Evolutionary conservation across 2,329 filamentous ascomycete species (phyloP), one percentile per base, ranked within the genome.

Genomic region (Penicillium freii): DNA sequence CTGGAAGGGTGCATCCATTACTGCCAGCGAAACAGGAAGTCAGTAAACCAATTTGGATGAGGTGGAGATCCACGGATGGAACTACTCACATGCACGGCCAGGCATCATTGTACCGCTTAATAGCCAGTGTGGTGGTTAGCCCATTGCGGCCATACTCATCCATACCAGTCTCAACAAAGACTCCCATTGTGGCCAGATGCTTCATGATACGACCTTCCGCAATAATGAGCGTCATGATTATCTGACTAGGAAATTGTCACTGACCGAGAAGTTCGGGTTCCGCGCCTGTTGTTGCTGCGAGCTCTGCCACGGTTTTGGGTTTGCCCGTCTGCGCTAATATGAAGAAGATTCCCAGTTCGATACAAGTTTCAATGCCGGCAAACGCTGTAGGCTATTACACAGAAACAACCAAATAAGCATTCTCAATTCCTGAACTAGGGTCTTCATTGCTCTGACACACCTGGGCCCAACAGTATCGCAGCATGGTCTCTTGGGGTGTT

Each of bases 401-500:
- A 47, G 11, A 34, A 34, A 34, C 7, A 7, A 23, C 1, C 5
- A 23, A 23, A 34, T 47, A 10, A 47, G 45, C 13, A 21, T 47
- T 34, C 15, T 23, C 5, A 8, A 21, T 17, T 34, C 19, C 7
- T 21, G 21, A 17, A 34, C 13, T 17, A 10, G 6, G n/a, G 5
- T 21, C 27, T 17, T n/a, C 23, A 11, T 34, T 15, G 27, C 13
- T 38, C 5, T 21, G 29, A 50, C 58, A 43, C 45, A 68, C 66
- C 54, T 70, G 56, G 40, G 66, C 56, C 69, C 68, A 71, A 42
- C 65, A 67, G 45, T 59, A 56, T 27, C 64, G 59, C 21, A 71
- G 61, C 60, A 71, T 67, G 6, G 68, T 58, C 51, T 72, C 69
- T 11, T 64, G 62, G 2, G 69, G 70, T 13, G 67, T 72, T 44